Evolutionary conservation across 208 protist genomes (phyloP).

Genomic region (Leishmania guyanensis): DNA sequence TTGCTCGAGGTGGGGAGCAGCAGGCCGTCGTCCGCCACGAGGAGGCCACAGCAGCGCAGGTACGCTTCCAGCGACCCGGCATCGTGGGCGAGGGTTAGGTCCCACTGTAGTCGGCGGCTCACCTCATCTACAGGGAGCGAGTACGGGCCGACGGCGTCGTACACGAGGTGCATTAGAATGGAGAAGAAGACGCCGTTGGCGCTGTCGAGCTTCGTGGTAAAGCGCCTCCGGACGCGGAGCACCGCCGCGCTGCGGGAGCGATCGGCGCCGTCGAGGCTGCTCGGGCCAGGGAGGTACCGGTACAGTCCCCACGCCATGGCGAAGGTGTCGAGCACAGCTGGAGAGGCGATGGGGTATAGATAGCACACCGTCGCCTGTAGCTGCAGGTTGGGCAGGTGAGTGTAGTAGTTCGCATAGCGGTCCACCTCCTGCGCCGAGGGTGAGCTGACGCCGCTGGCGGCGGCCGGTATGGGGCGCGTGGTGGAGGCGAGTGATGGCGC

Average conservation of each 20-base stretch:
- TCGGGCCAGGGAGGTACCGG: conserved; percentile 42
- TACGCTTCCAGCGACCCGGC: conserved; percentile 57
- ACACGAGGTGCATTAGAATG: conserved; percentile 75
- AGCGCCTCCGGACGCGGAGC: conserved; percentile 64
- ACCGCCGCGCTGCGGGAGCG: conserved; percentile 43
- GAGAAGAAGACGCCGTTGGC: conserved; percentile 51
- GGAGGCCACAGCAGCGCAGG: conserved; percentile 64
- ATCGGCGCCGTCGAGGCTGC: conserved; percentile 29
- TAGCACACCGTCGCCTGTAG: conserved; percentile 82
- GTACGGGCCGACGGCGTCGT: conserved; percentile 78
- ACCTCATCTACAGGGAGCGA: conserved; percentile 68
- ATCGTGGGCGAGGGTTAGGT: conserved; percentile 58
- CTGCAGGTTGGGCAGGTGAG: conserved; percentile 64
- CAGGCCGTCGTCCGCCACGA: conserved; percentile 30
- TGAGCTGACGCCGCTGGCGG: conserved; percentile 3
- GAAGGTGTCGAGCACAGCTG: conserved; percentile 56
- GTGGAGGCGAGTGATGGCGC: conserved; percentile 28
- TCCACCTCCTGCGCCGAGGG: conserved; percentile 47
- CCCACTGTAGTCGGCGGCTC: conserved; percentile 65
- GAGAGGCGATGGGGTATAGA: conserved; percentile 42
- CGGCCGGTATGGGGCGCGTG: conserved; percentile 12
- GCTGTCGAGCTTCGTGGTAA: conserved; percentile 53
- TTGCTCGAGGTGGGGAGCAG: conserved; percentile 23
- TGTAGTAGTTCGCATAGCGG: conserved; percentile 71
- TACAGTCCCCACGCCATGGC: conserved; percentile 68